phyloP scores from a whole-genome alignment of 2,329 filamentous ascomycete species.

The Dothistroma septosporum region DNA sequence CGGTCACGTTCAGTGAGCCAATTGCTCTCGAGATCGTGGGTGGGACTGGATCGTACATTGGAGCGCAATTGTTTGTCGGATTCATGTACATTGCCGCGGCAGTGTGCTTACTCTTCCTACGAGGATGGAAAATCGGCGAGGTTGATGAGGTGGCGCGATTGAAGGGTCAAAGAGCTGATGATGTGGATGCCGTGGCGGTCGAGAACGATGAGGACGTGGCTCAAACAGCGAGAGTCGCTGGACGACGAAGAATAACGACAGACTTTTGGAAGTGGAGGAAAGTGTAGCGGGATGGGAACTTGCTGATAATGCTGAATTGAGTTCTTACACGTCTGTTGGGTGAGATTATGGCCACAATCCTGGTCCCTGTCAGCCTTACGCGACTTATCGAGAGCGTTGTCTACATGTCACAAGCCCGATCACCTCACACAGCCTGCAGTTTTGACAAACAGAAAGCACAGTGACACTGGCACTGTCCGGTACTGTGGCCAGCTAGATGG shows the following conservation, averaged over 20 bases:
- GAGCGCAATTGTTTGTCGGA: constrained; percentile 58
- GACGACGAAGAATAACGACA: constrained; percentile 26
- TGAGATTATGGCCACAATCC: neutral
- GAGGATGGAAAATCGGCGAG: constrained; percentile 59
- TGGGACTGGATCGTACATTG: constrained; percentile 50
- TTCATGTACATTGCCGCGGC: constrained; percentile 60
- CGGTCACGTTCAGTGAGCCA: constrained; percentile 60
- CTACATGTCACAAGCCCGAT: neutral
- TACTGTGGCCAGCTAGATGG: neutral
- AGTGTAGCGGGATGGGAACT: constrained; percentile 19
- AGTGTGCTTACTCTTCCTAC: constrained; percentile 50
- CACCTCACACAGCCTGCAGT: neutral
- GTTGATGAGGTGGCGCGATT: constrained; percentile 41
- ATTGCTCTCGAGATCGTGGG: constrained; percentile 54
- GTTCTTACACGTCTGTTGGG: too few relatives aligned
- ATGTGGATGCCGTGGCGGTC: constrained; percentile 24
- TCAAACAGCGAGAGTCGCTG: constrained; percentile 22
- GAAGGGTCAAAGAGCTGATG: constrained; percentile 26
- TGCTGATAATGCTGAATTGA: too few relatives aligned
- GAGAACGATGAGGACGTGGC: constrained; percentile 24
- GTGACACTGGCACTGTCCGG: neutral
- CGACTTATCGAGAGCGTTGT: neutral
- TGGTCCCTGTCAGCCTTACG: neutral
- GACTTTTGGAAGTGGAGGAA: constrained; percentile 33
- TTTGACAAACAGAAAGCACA: neutral